phyloP scores from a whole-genome alignment of 164 flowering plant species.

The Piper betle region DNA sequence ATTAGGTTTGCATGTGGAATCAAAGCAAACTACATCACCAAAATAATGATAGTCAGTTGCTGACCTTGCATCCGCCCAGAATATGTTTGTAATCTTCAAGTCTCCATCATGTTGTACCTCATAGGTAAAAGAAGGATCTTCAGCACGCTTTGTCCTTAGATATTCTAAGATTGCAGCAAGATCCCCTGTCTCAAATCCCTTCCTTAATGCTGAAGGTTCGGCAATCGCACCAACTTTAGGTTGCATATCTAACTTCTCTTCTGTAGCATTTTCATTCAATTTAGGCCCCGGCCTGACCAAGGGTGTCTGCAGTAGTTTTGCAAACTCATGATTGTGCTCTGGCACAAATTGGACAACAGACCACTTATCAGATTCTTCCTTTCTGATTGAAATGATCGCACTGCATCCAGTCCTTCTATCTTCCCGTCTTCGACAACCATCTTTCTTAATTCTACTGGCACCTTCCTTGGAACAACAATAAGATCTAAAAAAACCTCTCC shows the following conservation, averaged over 20 bases:
- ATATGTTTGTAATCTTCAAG: not conserved
- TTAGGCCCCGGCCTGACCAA: not conserved
- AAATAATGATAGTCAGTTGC: constrained; percentile 1
- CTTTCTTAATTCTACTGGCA: too few relatives aligned
- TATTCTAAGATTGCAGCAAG: too few relatives aligned
- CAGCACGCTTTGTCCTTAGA: too few relatives aligned
- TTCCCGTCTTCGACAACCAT: too few relatives aligned
- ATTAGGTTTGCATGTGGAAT: not conserved
- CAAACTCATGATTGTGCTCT: constrained; percentile 1
- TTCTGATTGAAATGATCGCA: not conserved
- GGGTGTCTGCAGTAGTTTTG: not conserved
- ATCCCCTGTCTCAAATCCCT: too few relatives aligned
- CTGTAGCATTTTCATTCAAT: not conserved
- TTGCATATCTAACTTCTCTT: too few relatives aligned
- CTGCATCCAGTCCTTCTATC: too few relatives aligned
- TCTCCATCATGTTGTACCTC: constrained; percentile 2
- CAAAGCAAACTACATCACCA: constrained; percentile 5
- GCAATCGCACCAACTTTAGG: too few relatives aligned
- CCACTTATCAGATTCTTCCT: not conserved
- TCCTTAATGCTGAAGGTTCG: too few relatives aligned
- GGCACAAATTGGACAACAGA: not conserved
- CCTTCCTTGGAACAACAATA: too few relatives aligned
- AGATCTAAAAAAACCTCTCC: not conserved
- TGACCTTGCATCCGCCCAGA: constrained; percentile 4
- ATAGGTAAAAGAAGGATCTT: not conserved